Conservation (phyloP, 164 flowering plant species). For the Tinospora cordifolia region DNA sequence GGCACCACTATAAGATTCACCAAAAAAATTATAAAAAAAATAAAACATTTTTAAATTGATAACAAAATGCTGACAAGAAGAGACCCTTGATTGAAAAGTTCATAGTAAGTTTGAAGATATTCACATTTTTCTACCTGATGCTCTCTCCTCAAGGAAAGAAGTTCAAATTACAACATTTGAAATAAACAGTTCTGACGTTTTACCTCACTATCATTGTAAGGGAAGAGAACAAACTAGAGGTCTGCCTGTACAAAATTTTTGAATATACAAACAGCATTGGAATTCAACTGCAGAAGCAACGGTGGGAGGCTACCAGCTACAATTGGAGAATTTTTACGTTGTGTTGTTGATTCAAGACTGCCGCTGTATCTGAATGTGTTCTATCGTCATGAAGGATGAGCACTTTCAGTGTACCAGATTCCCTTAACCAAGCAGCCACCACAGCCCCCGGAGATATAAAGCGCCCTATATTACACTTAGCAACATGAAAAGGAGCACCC, state of each 20-base stretch:
- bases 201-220: background rate
- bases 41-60: too few species aligned
- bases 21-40: too few species aligned
- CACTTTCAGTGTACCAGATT: slow-evolving; percentile 62
- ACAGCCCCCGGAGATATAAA: slow-evolving; percentile 72
- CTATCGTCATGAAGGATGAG: slow-evolving; percentile 78
- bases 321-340: slow-evolving; percentile 24
- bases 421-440: slow-evolving; percentile 81
- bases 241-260: slow-evolving; percentile 22
- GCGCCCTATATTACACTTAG: slow-evolving; percentile 78
- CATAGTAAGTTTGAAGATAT: background rate
- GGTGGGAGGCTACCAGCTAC: slow-evolving; percentile 9
- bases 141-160: slow-evolving; percentile 46
- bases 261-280: slow-evolving; percentile 12
- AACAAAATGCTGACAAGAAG: too few species aligned
- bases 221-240: background rate
- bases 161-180: background rate
- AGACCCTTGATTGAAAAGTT: background rate
- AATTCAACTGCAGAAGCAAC: slow-evolving; percentile 10
- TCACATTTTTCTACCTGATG: slow-evolving; percentile 69
- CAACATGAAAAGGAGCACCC: slow-evolving; percentile 84
- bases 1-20: too few species aligned
- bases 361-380: slow-evolving; percentile 24
- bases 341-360: slow-evolving; percentile 21
- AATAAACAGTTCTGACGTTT: background rate